Percentiles rank a stretch among this genome's conserved stretches.
Conservation (phyloP, 2,329 filamentous ascomycete genomes). For the Furcasterigmium sp. region DNA sequence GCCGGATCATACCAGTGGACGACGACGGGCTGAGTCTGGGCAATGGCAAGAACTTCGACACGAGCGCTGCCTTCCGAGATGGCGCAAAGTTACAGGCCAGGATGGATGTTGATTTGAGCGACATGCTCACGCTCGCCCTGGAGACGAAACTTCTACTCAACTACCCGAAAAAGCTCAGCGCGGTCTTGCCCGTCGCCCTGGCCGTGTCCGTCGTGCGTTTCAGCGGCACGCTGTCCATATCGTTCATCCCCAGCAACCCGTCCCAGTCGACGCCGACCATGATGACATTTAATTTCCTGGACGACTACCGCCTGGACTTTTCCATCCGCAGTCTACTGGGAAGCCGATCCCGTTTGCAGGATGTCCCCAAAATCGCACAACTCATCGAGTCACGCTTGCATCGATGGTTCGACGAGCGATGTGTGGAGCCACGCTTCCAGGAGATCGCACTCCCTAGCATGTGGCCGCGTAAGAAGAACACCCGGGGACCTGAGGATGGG, state of each 20-base stretch:
- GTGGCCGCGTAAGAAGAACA: conserved; percentile 82
- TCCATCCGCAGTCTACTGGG: conserved; percentile 76
- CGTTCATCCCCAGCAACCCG: conserved; percentile 76
- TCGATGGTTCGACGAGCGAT: conserved; percentile 83
- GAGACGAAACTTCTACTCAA: conserved; percentile 94
- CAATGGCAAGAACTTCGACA: conserved; percentile 44
- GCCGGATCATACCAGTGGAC: conserved; percentile 86
- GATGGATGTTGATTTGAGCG: conserved; percentile 95
- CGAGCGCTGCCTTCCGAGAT: conserved; percentile 46
- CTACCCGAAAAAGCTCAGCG: conserved; percentile 84
- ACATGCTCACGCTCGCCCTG: conserved; percentile 89
- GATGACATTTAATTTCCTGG: conserved; percentile 89
- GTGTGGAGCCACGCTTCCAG: conserved; percentile 80
- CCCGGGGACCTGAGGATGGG: conserved; percentile 63
- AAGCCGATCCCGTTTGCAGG: conserved; percentile 72
- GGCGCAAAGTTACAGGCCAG: conserved; percentile 82
- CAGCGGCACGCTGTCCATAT: conserved; percentile 88
- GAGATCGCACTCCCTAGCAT: conserved; percentile 78
- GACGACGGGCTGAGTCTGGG: conserved; percentile 64
- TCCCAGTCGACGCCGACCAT: conserved; percentile 72
- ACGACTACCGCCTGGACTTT: conserved; percentile 81
- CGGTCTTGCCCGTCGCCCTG: conserved; percentile 85
- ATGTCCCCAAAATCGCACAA: conserved; percentile 85
- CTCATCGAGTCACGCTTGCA: conserved; percentile 75
- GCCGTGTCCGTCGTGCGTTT: conserved; percentile 91